Base-by-base conservation (phyloP, 768 basidiomycete species). In the Calvatia gigantea region DNA sequence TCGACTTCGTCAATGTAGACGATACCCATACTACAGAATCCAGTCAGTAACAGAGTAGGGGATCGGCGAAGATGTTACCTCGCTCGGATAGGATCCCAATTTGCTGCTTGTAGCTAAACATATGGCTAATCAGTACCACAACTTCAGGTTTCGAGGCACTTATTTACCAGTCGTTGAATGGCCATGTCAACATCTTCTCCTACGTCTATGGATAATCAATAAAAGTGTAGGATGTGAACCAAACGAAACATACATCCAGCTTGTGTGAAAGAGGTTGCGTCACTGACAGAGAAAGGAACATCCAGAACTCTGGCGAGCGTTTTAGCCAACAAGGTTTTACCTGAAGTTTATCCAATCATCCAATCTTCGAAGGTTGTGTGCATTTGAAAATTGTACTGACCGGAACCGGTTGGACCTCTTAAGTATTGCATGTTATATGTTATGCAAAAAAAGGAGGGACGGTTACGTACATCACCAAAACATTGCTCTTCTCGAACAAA, bases 1-100 rank as follows among this genome's bases (percentile, higher is more conserved):
- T 98, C 96, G 1, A 94, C 76, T 73, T 98, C 96, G 64, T 98
- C 96, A 44, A 98, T 94, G 66, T 96, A 96, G 29, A 98, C 87
- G 58, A 98, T 97, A 5, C 95, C 95, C 67, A 86, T 86, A 65
- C 92, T 95, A 61, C 37, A 29, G 45, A n/a, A 45, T 44, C 41
- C 21, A 60, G 27, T 49, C 32, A 17, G 33, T 44, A 42, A 51
- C 6, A 41, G 3, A n/a, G 38, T 5, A 29, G 29, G 0, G 8
- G 21, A 3, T 23, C 21, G 41, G 15, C 50, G 19, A 4, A 31
- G 27, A 42, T 25, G 57, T 64, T 62, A 91, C 92, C 90, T 89
- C 19, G 96, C 93, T 54, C 89, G 83, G 52, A 82, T 67, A 15
- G 93, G 87, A 70, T 98, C 92, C 78, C 88, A 94, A 56, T 91